Evolutionary conservation across 345 rosid genomes (phyloP).

Genomic region (Linum tenue): DNA sequence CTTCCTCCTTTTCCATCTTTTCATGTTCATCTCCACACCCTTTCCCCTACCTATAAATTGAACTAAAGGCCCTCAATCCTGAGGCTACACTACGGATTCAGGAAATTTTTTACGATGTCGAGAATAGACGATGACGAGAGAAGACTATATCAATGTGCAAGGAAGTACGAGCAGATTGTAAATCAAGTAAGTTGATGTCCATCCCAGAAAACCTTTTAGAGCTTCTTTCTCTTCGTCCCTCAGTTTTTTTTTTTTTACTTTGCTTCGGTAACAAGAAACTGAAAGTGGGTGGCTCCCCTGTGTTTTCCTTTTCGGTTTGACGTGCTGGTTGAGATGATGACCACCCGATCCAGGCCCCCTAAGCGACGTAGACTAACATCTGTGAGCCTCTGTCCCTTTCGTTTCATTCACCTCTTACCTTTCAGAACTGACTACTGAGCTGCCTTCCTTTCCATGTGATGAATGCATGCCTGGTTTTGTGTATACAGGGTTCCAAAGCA

Average conservation of each 20-base stretch:
- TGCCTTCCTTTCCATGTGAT: background rate
- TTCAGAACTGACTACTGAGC: no score
- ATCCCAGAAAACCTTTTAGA: no score
- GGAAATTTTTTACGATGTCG: slow-evolving; percentile 11
- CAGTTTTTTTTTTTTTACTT: no score
- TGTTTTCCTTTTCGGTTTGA: slow-evolving; percentile 15
- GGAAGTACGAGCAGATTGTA: slow-evolving; percentile 25
- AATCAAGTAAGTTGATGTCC: slow-evolving; percentile 25
- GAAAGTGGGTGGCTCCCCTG: background rate
- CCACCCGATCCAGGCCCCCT: slow-evolving; percentile 14
- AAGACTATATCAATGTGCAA: slow-evolving; percentile 24
- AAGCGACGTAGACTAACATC: slow-evolving; percentile 17
- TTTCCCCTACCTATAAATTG: background rate
- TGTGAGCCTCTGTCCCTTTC: background rate
- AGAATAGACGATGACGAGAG: slow-evolving; percentile 24
- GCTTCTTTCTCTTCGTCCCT: no score
- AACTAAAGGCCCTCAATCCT: background rate
- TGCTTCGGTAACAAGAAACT: background rate
- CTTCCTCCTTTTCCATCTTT: background rate
- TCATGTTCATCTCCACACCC: slow-evolving; percentile 6
- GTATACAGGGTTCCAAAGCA: slow-evolving; percentile 8
- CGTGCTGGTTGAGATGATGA: slow-evolving; percentile 23
- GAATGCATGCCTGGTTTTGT: background rate
- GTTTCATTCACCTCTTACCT: background rate
- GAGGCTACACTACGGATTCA: background rate